Percentiles rank a stretch among this genome's conserved stretches.
phyloP scores from a whole-genome alignment of 805 yeast genomes.

The Ogataea methylovora region DNA sequence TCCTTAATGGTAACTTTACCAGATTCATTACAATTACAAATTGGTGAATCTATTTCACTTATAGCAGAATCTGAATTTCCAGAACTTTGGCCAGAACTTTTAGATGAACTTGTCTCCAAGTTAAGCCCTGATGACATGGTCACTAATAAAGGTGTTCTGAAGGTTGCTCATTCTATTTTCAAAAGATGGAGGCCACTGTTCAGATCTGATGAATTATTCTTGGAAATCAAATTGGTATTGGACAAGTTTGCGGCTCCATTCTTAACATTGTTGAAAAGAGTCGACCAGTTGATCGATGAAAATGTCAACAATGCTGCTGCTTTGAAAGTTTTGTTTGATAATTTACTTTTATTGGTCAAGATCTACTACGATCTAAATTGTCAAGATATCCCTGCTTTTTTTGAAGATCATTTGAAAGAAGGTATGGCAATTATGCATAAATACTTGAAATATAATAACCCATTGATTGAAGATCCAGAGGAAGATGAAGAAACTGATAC shows the following conservation, averaged over 20 bases:
- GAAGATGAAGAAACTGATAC: slow-evolving; percentile 67
- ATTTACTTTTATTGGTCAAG: slow-evolving; percentile 63
- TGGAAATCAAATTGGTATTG: slow-evolving; percentile 81
- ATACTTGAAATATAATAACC: slow-evolving; percentile 58
- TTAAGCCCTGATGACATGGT: slow-evolving; percentile 60
- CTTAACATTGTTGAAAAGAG: slow-evolving; percentile 54
- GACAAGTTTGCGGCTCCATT: slow-evolving; percentile 80
- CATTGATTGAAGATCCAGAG: slow-evolving; percentile 45
- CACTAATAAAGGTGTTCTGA: slow-evolving; percentile 75
- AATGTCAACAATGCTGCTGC: slow-evolving; percentile 38
- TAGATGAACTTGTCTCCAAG: slow-evolving; percentile 65
- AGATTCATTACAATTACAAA: slow-evolving; percentile 74
- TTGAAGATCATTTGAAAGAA: slow-evolving; percentile 76
- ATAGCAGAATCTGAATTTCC: slow-evolving; percentile 98
- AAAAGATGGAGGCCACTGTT: slow-evolving; percentile 95
- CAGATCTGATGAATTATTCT: slow-evolving; percentile 81
- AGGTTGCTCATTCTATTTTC: slow-evolving; percentile 93
- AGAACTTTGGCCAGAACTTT: slow-evolving; percentile 71
- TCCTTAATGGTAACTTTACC: slow-evolving; percentile 84
- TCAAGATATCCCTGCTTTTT: slow-evolving; percentile 97
- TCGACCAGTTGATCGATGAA: slow-evolving; percentile 56
- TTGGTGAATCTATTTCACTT: slow-evolving; percentile 87
- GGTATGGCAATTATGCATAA: slow-evolving; percentile 82
- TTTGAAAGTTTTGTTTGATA: slow-evolving; percentile 56
- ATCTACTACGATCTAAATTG: slow-evolving; percentile 91